A percentile compares a stretch with the other conserved stretches of the same genome.
Conservation (phyloP, 169 alveolate genomes). For the Plasmodium gaboni region DNA sequence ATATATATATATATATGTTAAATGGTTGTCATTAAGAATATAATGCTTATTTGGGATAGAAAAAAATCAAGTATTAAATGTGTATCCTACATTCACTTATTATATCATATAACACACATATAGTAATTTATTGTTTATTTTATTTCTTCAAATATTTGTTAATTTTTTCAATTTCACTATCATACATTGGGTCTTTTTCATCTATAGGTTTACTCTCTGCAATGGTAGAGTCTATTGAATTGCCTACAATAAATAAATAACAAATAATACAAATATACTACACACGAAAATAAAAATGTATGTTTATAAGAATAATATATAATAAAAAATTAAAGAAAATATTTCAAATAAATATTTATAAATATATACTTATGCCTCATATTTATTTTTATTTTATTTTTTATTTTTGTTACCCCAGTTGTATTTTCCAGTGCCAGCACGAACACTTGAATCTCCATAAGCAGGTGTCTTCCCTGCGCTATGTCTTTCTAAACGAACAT, state of each 20-base stretch:
- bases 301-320: background rate
- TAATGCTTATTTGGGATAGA: too few species aligned
- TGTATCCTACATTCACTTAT: too few species aligned
- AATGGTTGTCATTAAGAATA: too few species aligned
- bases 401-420: conserved; percentile 55
- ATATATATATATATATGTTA: too few species aligned
- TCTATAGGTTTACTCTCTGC: conserved; percentile 40
- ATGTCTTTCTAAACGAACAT: conserved; percentile 74
- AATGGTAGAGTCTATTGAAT: conserved; percentile 14
- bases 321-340: background rate
- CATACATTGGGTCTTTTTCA: conserved; percentile 76
- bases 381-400: background rate
- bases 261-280: background rate
- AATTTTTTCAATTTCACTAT: conserved; percentile 45
- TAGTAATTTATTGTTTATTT: background rate
- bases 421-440: conserved; percentile 63
- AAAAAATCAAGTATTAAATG: too few species aligned
- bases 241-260: conserved; percentile 15
- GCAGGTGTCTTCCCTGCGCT: conserved; percentile 74
- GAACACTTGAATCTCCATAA: conserved; percentile 66
- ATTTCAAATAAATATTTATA: background rate
- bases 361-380: too few species aligned
- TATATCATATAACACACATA: too few species aligned
- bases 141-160: conserved; percentile 26
- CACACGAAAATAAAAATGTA: background rate